Percentiles rank a stretch among this genome's conserved stretches.
These are phyloP conservation scores for Arabidopsis lyrata DNA, from an alignment of 441 rosid species.

Conservation along the genomic window DNA sequence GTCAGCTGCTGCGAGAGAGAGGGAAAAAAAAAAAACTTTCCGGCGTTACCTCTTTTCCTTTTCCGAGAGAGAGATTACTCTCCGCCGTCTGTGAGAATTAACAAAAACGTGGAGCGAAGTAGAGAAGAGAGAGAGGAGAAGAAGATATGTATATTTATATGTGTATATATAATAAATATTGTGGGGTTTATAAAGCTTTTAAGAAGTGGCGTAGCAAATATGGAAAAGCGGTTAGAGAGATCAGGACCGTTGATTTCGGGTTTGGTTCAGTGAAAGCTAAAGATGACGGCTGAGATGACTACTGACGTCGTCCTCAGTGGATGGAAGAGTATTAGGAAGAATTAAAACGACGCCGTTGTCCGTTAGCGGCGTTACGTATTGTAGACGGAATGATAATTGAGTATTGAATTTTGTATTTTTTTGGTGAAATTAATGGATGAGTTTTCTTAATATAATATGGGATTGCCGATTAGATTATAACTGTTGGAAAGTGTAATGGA, in stretches of 20 bases:
- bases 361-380: conserved; percentile 39
- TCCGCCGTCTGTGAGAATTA: conserved; percentile 41
- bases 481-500: neutral
- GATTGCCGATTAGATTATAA: neutral
- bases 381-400: conserved; percentile 29
- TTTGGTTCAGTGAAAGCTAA: conserved; percentile 17
- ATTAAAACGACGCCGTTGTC: conserved; percentile 42
- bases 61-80: conserved; percentile 27
- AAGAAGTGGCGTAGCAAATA: too few species aligned
- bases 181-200: conserved; percentile 22
- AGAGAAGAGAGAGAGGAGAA: conserved; percentile 20
- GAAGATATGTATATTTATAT: neutral
- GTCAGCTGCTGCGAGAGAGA: neutral
- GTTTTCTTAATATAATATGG: conserved; percentile 1
- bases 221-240: conserved; percentile 32
- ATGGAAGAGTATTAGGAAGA: conserved; percentile 30
- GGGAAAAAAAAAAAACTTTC: neutral
- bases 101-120: conserved; percentile 13
- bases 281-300: conserved; percentile 35
- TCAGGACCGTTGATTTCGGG: conserved; percentile 38
- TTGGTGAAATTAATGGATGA: neutral
- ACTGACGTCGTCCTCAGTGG: conserved; percentile 9
- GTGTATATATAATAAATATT: neutral
- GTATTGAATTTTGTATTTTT: neutral
- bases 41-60: conserved; percentile 32